Conservation (phyloP, 331 rosid species). For the Malus hybrid region DNA sequence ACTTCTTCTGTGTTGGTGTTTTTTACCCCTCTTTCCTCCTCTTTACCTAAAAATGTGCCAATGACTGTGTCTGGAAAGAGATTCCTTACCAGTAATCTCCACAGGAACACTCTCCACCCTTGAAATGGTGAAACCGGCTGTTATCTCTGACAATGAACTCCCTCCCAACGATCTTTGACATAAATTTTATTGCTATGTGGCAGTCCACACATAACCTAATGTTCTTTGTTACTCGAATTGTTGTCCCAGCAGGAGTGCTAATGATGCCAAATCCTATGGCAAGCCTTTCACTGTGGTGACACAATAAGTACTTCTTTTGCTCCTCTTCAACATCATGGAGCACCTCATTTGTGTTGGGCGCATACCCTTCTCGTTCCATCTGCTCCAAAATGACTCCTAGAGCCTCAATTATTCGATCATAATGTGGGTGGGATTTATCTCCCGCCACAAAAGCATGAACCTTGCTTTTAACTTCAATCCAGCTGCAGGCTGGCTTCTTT, state of each 20-base stretch:
- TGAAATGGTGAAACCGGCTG: slow-evolving; percentile 48
- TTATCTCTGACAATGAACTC: slow-evolving; percentile 46
- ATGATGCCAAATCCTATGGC: slow-evolving; percentile 47
- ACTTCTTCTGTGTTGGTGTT: too few relatives aligned
- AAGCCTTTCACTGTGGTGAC: slow-evolving; percentile 45
- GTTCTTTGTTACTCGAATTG: slow-evolving; percentile 44
- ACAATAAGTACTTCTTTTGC: slow-evolving; percentile 37
- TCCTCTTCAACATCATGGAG: slow-evolving; percentile 44
- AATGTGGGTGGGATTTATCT: slow-evolving; percentile 37
- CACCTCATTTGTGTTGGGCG: slow-evolving; percentile 35
- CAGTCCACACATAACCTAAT: slow-evolving; percentile 44
- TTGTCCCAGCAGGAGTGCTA: slow-evolving; percentile 32
- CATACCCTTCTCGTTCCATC: slow-evolving; percentile 46
- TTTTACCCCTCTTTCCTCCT: neutral
- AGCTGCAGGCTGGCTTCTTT: slow-evolving; percentile 48
- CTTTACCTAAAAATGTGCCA: neutral
- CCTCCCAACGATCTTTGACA: slow-evolving; percentile 37
- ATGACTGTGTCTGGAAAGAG: neutral
- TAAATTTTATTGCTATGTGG: slow-evolving; percentile 33
- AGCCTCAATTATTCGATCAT: slow-evolving; percentile 29
- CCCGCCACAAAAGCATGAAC: slow-evolving; percentile 45
- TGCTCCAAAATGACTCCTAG: slow-evolving; percentile 34
- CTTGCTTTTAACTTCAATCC: slow-evolving; percentile 43
- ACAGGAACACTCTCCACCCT: slow-evolving; percentile 33
- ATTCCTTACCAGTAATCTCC: slow-evolving; percentile 39